Base-by-base conservation (phyloP, 1,139 yeast genomes). In the Petasospora fabianii region DNA sequence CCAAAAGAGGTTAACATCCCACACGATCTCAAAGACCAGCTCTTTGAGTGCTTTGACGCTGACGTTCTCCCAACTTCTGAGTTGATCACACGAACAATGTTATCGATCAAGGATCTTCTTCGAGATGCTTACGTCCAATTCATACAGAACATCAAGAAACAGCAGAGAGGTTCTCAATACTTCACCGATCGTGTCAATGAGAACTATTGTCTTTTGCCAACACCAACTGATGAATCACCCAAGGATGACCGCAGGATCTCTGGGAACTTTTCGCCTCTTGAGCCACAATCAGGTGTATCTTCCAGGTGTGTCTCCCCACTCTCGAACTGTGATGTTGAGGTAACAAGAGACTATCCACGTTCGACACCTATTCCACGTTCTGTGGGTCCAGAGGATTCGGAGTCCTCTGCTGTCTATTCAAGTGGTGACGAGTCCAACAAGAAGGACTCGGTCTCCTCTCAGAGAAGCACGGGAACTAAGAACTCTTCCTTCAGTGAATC, bases 1-100 rank as follows among this genome's bases (percentile, higher is more conserved):
- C 46, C 53, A 17, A 50, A 50, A 30, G 57, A 53, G 34, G 52
- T 53, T 11, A 53, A 53, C 39, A 48, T 53, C 12, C 55, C 54
- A 10, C 50, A 48, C 30, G 55, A 51, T 7, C 32, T 48, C n/a
- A 53, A 45, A 27, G 14, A 37, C 16, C 43, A 44, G 14, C 41
- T 51, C 8, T 18, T 16, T 2, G 30, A 34, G 3, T 36, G 38
- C 21, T 45, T 38, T 21, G 38, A 43, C 4, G 17, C 24, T 2
- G 46, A 40, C 16, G 32, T 33, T 3, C 24, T 50, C 11, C 57
- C 57, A 8, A 24, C 38, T 2, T 29, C 7, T 5, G 48, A 45
- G 15, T 31, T 51, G 2, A 39, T 53, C 3, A 39, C 45, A 15
- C 19, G 32, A n/a, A 48, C 55, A 11, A 51, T 51, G 50, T 24